Base-by-base conservation (phyloP, 768 basidiomycete species). In the Coprinopsis strossmayeri region DNA sequence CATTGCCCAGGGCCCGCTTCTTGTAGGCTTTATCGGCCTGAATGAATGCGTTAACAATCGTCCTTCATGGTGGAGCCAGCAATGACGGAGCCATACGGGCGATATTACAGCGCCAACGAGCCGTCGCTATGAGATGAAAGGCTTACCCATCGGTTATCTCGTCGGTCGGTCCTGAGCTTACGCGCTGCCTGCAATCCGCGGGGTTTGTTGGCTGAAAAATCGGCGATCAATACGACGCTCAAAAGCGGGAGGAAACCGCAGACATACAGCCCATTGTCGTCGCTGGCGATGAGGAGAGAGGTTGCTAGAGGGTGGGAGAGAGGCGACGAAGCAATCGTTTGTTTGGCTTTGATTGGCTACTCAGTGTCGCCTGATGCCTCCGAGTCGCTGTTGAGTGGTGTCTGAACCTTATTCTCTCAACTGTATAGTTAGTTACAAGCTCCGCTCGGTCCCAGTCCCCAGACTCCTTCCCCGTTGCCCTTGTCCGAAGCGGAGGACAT, bases 11-110 rank as follows among this genome's bases (percentile, higher is more conserved):
- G 50, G 96, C 96, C 64, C 96, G 89, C 74, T 98, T 99, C 84
- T 98, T 99, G 78, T 98, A 99, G 38, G 84, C 74, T 73, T 95
- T 95, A 73, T 98, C 94, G 74, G 95, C 95, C 91, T 95, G 59
- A 3, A 60, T n/a, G 23, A 47, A 34, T 5, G 50, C 44, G 51
- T 42, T 46, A 30, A 45, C n/a, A 30, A 49, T 47, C 49, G 50
- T 53, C 53, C 45, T 41, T 39, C 24, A 12, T 39, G 49, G 38
- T 13, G 10, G 20, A 30, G 3, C 26, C 43, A 32, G 5, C 43
- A 5, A 32, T 20, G 21, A 32, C 25, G 3, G n/a, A 27, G 27
- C 25, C 26, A 11, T 28, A 24, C 11, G 15, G n/a, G 41, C 41
- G 9, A 10, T 26, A 42, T 25, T 9, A 23, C 3, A 27, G 25